These are phyloP conservation scores for Starmera amethionina DNA, from an alignment of 805 yeast genomes.

Conservation along the genomic window DNA sequence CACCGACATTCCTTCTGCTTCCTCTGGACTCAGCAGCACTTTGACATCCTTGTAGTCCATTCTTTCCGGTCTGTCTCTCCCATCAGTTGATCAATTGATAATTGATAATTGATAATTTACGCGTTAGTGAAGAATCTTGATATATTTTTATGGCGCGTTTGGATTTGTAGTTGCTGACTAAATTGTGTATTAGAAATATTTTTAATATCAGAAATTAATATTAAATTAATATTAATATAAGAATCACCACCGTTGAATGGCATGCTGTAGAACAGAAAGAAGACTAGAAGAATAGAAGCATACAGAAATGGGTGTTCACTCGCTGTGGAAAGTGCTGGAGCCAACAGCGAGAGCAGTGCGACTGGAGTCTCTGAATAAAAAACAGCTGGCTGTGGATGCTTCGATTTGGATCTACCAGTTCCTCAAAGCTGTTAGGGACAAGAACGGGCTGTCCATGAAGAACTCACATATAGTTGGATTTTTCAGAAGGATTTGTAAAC, in stretches of 20 bases:
- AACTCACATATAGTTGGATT: constrained; percentile 93
- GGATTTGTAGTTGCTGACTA: no score
- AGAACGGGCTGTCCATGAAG: constrained; percentile 65
- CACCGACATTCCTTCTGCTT: constrained; percentile 1
- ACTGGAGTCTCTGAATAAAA: constrained; percentile 72
- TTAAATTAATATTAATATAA: no score
- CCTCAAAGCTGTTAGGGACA: constrained; percentile 85
- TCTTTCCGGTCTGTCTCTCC: no score
- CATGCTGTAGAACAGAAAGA: background rate
- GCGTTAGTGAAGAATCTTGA: no score
- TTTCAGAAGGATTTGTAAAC: constrained; percentile 84
- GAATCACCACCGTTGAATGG: no score
- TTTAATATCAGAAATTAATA: no score
- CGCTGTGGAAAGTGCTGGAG: constrained; percentile 85
- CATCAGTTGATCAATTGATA: no score
- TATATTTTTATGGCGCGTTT: no score
- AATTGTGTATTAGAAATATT: no score
- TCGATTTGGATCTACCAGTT: constrained; percentile 98
- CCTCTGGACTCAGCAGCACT: constrained; percentile 8
- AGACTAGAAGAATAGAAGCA: background rate
- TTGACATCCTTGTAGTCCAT: constrained; percentile 1
- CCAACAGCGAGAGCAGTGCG: constrained; percentile 88
- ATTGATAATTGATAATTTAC: no score
- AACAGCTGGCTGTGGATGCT: constrained; percentile 88
- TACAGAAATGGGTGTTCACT: constrained; percentile 80